These are phyloP conservation scores for Chondrus crispus DNA, from an alignment of 23 red algal genomes.

Conservation along the genomic window DNA sequence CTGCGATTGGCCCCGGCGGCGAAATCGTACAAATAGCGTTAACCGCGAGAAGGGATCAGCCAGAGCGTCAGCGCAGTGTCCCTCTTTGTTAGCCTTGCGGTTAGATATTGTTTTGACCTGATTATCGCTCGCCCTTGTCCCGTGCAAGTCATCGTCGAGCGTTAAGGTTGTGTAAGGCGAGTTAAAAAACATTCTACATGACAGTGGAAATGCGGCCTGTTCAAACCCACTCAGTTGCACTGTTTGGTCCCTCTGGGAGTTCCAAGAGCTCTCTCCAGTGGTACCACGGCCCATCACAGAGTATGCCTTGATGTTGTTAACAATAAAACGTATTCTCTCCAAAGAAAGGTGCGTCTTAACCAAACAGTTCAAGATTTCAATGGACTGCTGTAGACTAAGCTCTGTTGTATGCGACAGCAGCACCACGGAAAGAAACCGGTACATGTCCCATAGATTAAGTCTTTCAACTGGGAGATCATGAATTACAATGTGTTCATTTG, in stretches of 20 bases:
- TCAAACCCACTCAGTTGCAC: not conserved
- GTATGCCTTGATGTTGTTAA: not conserved
- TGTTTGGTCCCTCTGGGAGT: not conserved
- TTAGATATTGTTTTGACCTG: not conserved
- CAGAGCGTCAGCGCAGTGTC: not conserved
- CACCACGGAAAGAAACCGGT: not conserved
- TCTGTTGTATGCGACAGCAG: not conserved
- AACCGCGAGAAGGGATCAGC: not conserved
- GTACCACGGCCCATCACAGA: not conserved
- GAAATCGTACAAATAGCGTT: not conserved
- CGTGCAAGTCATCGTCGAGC: not conserved
- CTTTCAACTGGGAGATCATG: not conserved
- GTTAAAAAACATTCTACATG: not conserved
- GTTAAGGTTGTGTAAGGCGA: not conserved
- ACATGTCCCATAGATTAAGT: not conserved
- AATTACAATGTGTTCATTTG: not conserved
- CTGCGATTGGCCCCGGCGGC: not conserved
- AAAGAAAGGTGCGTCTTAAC: not conserved
- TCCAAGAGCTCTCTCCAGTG: not conserved
- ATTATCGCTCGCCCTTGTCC: not conserved
- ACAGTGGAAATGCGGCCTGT: not conserved
- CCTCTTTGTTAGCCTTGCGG: not conserved
- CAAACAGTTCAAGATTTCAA: not conserved
- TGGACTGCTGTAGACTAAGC: not conserved
- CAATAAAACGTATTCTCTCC: not conserved